Base-by-base conservation (phyloP, 1,139 yeast genomes). In the Candida albicans region DNA sequence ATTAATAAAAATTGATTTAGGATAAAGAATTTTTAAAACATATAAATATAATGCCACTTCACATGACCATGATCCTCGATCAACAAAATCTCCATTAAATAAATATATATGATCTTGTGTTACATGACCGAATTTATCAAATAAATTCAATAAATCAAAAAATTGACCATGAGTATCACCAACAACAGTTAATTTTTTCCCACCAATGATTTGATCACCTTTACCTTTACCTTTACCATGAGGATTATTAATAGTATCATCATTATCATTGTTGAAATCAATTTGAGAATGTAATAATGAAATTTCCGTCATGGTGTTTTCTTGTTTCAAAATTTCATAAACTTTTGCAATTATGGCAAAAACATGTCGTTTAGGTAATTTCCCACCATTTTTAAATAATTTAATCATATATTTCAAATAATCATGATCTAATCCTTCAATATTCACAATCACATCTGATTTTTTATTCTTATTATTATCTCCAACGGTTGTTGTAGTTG, bases 151-250 rank as follows among this genome's bases (percentile, higher is more conserved):
- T 40, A 93, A 81, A 61, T 93, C 99, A 58, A 79, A 93, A 60
- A 87, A 90, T 64, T 93, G 99, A 32, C 99, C 99, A 61, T 93
- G 99, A 0, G 98, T 93, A 61, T 93, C 99, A 52, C 99, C 99
- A 53, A 96, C 95, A 9, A 93, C 87, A 0, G 98, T 89, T 38
- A 95, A 71, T 47, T 64, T 71, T 50, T 62, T 61, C 18, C 70
- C 75, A 15, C 55, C 53, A 5, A 61, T 22, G 8, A 66, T 53
- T 30, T 50, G 56, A 38, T 58, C 64, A 1, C 47, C 44, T 1
- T 49, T 40, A n/a, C 41, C 13, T 37, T 58, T 64, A 1, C 47
- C 44, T 1, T 49, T 40, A n/a, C 41, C 13, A 8, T n/a, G 31
- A n/a, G 22, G 5, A 5, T 18, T 18, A 18, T 18, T 18, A 18